Base-by-base conservation (phyloP, 2,329 filamentous ascomycete genomes). In the Clarireedia sp. region DNA sequence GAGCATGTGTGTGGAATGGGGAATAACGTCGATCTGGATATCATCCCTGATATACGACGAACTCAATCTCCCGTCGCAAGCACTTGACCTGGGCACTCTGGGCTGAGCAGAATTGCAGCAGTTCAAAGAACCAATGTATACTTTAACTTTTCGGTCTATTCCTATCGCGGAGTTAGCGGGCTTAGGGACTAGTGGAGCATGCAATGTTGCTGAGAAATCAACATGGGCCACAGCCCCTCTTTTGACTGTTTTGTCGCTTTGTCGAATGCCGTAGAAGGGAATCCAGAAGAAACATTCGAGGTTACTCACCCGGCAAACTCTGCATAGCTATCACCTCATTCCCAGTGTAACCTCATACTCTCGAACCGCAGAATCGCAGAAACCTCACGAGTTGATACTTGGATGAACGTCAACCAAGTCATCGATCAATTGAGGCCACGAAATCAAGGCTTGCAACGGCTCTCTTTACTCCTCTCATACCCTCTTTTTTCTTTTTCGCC, bases 151-250 rank as follows among this genome's bases (percentile, higher is more conserved):
- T 33, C 9, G 10, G 29, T 10, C 29, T 12, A 44, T 14, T 9
- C 23, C 16, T 8, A n/a, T 26, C 36, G 8, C 26, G 50, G 41
- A 52, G 14, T 46, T 52, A 52, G 50, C 50, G 50, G 50, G 36
- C 12, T 38, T 52, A 24, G 9, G 3, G 10, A 2, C 29, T 12
- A 14, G 29, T 33, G 12, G 12, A 33, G 29, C 10, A 33, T 5
- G 37, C 6, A 41, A 41, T 16, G 12, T 19, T 52, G 50, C 50
- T 52, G 50, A 52, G 50, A 52, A 52, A 52, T 52, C 50, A 52
- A 47, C 29, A 52, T 16, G 10, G 10, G 4, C 21, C 41, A 23
- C 21, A 51, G 49, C 49, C 49, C 38, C 38, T 51, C 49, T 51
- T 33, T 33, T 12, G 12, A 10, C 10, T 10, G 9, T 33, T 33